Evolutionary conservation across 1,284 basidiomycete species (phyloP).

Genomic region (Caloboletus firmus): DNA sequence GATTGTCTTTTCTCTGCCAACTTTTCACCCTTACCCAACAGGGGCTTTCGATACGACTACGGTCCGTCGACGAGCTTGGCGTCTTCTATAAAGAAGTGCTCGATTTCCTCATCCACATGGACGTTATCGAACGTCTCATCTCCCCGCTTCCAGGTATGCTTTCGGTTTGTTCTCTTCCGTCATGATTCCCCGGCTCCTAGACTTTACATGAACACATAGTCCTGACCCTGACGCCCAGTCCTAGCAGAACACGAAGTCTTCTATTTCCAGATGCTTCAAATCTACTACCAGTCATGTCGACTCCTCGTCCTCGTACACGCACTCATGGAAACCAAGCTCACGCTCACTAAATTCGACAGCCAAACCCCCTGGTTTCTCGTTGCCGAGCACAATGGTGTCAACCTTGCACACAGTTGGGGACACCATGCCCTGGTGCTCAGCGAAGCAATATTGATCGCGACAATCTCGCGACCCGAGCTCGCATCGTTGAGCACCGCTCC

Average conservation of each 20-base stretch:
- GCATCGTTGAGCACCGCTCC: constrained; percentile 41
- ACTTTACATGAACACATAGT: constrained; percentile 4
- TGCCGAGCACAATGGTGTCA: constrained; percentile 37
- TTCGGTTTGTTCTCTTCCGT: background rate
- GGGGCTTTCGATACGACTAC: constrained; percentile 35
- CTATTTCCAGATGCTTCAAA: constrained; percentile 40
- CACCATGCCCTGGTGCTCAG: constrained; percentile 41
- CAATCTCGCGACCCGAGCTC: constrained; percentile 37
- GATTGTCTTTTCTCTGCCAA: constrained; percentile 38
- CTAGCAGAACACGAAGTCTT: constrained; percentile 41
- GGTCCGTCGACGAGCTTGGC: constrained; percentile 29
- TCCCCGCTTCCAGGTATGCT: constrained; percentile 41
- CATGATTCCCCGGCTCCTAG: background rate
- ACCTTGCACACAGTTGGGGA: constrained; percentile 39
- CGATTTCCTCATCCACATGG: constrained; percentile 36
- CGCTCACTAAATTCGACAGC: constrained; percentile 24
- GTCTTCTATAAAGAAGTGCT: constrained; percentile 38
- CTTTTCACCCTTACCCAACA: constrained; percentile 34
- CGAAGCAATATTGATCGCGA: constrained; percentile 39
- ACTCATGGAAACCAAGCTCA: constrained; percentile 37
- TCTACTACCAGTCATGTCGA: constrained; percentile 40
- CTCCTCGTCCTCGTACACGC: constrained; percentile 41
- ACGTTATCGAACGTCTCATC: constrained; percentile 39
- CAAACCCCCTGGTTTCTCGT: constrained; percentile 35
- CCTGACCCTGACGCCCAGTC: constrained; percentile 38